Base-by-base conservation (phyloP, 2,329 filamentous ascomycete species). In the Diaporthe vaccinii region DNA sequence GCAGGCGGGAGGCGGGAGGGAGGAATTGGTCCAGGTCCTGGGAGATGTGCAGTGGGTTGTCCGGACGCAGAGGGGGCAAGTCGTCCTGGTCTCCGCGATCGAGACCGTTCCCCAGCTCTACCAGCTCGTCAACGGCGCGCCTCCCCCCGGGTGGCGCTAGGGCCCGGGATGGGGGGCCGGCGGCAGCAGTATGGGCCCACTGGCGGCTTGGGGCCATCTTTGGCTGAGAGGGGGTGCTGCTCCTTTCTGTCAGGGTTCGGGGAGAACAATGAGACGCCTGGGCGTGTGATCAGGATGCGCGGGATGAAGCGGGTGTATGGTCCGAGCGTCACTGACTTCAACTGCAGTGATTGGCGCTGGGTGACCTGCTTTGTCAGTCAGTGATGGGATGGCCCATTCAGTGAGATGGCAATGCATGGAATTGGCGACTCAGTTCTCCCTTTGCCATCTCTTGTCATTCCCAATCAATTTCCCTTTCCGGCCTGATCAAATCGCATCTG, bases 321-420 rank as follows among this genome's bases (percentile, higher is more conserved):
- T 17, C 71, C 55, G 20, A 65, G 58, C 49, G 71, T 57, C 14
- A 9, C 5, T 20, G 12, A 20, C 46, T 17, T 46, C 22, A 25
- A 20, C 49, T 20, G 22, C 28, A 4, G 28, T 67, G 28, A 25
- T 51, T 51, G 44, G 25, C n/a, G 34, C 70, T 53, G 34, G 46
- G 28, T 55, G 57, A 34, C 34, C 39, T 73, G 70, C 57, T 73
- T 73, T 73, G 70, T 73, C 70, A 73, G 70, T 57, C 49, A 65
- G 49, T 57, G 49, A 69, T 28, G 65, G 49, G 25, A 31, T 36
- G 46, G 36, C 57, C 46, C 34, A 53, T 73, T 73, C 71, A 65
- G 39, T 46, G 58, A 31, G 25, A 65, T 65, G 58, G 58, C 20
- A n/a, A 65, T 57, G 58, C 25, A 41, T 3, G 61, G 39, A 44